phyloP scores from a whole-genome alignment of 495 filamentous ascomycete genomes.

The Hyaloscypha finlandica region DNA sequence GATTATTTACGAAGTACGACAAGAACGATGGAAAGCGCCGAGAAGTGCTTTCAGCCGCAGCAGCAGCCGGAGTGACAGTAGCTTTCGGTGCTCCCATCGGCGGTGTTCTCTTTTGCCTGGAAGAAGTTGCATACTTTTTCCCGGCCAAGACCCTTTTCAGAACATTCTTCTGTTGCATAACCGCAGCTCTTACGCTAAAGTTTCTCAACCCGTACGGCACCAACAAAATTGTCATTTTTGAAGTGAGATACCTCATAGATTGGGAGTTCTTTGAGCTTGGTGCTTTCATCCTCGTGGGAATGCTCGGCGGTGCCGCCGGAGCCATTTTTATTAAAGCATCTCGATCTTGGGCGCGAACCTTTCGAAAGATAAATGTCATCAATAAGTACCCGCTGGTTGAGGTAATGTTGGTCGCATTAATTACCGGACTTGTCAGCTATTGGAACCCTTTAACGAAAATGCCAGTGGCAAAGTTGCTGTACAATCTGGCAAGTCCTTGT shows the following conservation, averaged over 20 bases:
- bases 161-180: slow-evolving; percentile 98
- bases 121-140: slow-evolving; percentile 97
- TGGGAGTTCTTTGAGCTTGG: slow-evolving; percentile 93
- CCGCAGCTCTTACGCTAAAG: slow-evolving; percentile 84
- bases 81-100: slow-evolving; percentile 94
- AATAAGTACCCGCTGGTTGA: slow-evolving; percentile 85
- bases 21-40: slow-evolving; percentile 82
- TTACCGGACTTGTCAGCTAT: slow-evolving; percentile 84
- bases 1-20: slow-evolving; percentile 90
- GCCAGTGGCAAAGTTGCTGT: slow-evolving; percentile 85
- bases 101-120: slow-evolving; percentile 89
- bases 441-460: slow-evolving; percentile 93
- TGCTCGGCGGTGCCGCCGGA: slow-evolving; percentile 80
- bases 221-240: slow-evolving; percentile 92
- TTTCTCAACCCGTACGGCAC: slow-evolving; percentile 97
- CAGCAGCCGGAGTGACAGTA: slow-evolving; percentile 90
- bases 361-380: slow-evolving; percentile 77
- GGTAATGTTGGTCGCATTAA: slow-evolving; percentile 80
- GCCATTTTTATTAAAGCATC: slow-evolving; percentile 98
- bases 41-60: slow-evolving; percentile 90
- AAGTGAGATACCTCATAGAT: slow-evolving; percentile 88
- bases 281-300: slow-evolving; percentile 80
- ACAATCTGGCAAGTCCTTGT: slow-evolving; percentile 89
- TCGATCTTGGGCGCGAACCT: slow-evolving; percentile 81
- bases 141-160: slow-evolving; percentile 97